Base-by-base conservation (phyloP, 805 yeast species). In the Ogataea chonburiensis region DNA sequence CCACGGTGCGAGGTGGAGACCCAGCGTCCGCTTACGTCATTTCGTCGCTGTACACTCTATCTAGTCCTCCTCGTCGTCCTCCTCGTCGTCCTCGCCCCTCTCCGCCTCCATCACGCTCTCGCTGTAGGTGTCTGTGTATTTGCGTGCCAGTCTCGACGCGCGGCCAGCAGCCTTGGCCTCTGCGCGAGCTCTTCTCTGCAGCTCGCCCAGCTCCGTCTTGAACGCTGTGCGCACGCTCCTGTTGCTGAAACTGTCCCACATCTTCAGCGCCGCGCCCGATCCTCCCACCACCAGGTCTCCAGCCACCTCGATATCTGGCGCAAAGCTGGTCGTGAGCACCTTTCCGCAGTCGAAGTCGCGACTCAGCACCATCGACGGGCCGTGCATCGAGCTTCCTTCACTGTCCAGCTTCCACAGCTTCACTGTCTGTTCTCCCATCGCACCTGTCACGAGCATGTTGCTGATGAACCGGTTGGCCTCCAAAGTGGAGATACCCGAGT, bases 311-410 rank as follows among this genome's bases (percentile, higher is more conserved):
- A 75, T 64, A 60, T 93, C 98, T 31, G 87, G 82, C 3, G 95
- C 93, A 69, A 88, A 93, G 7, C 83, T 65, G 8, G 86, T 69
- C 3, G 87, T 71, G 51, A 93, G 75, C 14, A 91, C 96, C 57
- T 87, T 88, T 43, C 98, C 98, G 36, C 88, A 85, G 48, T 89
- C 97, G 51, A 93, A 81, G 64, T 93, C 96, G 58, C 97, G 78
- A 24, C 91, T 79, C 43, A 88, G 67, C 5, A 88, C 82, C 95
- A 93, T 83, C 15, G 91, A 79, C 25, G 98, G 98, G 9, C 48
- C 50, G 9, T 25, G 26, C 13, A 17, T 34, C 8, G 22, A n/a
- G 14, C 20, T 21, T 25, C 25, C 17, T 19, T 20, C 14, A 7
- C 48, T 43, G 18, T 61, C 58, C 42, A 85, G 70, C 55, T 86